phyloP scores from a whole-genome alignment of 2,329 filamentous ascomycete genomes.

The Celoporthe dispersa region DNA sequence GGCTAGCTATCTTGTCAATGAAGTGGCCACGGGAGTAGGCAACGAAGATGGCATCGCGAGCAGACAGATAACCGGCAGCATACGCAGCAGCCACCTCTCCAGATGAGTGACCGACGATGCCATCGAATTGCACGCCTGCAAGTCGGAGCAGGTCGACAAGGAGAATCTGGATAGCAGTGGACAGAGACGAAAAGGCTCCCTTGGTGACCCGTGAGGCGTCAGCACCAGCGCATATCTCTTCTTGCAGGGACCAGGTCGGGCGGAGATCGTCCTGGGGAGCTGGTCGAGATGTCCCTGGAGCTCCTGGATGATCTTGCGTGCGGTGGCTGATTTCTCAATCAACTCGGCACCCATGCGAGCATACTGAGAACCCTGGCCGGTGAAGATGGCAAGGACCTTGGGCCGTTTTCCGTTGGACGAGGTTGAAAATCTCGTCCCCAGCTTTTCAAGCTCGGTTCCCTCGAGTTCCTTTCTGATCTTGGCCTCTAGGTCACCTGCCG shows the following conservation, averaged over 20 bases:
- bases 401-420: background rate
- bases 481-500: background rate
- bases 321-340: constrained; percentile 35
- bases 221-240: constrained; percentile 9
- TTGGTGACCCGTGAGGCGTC: constrained; percentile 22
- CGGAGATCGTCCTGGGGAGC: constrained; percentile 6
- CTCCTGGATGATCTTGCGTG: background rate
- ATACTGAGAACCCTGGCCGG: constrained; percentile 36
- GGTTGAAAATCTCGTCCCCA: background rate
- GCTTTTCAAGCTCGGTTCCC: background rate
- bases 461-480: background rate
- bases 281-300: constrained; percentile 8
- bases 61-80: constrained; percentile 9
- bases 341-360: constrained; percentile 39
- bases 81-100: constrained; percentile 29
- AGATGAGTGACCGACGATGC: constrained; percentile 37
- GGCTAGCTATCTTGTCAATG: background rate
- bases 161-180: constrained; percentile 45
- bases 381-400: background rate
- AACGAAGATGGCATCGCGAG: constrained; percentile 34
- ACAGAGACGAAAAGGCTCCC: constrained; percentile 32
- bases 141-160: constrained; percentile 40
- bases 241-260: constrained; percentile 17
- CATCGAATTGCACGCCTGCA: constrained; percentile 32
- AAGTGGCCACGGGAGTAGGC: constrained; percentile 32